Conservation (phyloP, 169 alveolate genomes). For the Babesia ovata region DNA sequence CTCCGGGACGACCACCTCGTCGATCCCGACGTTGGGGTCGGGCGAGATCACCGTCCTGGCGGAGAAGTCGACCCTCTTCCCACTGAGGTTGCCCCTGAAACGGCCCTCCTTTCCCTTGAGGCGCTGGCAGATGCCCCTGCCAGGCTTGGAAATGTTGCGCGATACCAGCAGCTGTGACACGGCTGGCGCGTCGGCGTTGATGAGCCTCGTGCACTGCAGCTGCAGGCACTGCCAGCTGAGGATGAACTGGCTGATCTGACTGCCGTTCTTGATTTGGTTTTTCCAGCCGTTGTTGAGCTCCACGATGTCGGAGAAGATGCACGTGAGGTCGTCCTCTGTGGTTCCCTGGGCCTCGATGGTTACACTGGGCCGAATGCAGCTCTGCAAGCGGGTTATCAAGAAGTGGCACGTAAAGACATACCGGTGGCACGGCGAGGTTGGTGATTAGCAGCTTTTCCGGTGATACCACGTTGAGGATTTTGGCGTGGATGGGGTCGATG, state of each 20-base stretch:
- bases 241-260: conserved; percentile 82
- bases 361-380: conserved; percentile 95
- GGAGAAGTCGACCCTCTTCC: conserved; percentile 98
- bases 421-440: conserved; percentile 95
- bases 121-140: conserved; percentile 83
- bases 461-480: conserved; percentile 87
- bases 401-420: conserved; percentile 24
- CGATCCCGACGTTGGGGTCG: conserved; percentile 97
- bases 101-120: conserved; percentile 94
- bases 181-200: conserved; percentile 93
- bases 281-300: conserved; percentile 79
- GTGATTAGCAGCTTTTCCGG: conserved; percentile 92
- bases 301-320: conserved; percentile 88
- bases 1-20: conserved; percentile 97
- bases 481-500: conserved; percentile 89
- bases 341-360: conserved; percentile 88
- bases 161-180: conserved; percentile 83
- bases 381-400: conserved; percentile 7
- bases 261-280: conserved; percentile 84
- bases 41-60: conserved; percentile 99
- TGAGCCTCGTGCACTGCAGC: conserved; percentile 87
- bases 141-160: conserved; percentile 78
- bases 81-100: conserved; percentile 97
- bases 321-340: conserved; percentile 95
- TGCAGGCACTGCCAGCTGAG: conserved; percentile 88